Evolutionary conservation across 805 yeast genomes (phyloP), one percentile per base, ranked within the genome.

Genomic region (Candida awuae): DNA sequence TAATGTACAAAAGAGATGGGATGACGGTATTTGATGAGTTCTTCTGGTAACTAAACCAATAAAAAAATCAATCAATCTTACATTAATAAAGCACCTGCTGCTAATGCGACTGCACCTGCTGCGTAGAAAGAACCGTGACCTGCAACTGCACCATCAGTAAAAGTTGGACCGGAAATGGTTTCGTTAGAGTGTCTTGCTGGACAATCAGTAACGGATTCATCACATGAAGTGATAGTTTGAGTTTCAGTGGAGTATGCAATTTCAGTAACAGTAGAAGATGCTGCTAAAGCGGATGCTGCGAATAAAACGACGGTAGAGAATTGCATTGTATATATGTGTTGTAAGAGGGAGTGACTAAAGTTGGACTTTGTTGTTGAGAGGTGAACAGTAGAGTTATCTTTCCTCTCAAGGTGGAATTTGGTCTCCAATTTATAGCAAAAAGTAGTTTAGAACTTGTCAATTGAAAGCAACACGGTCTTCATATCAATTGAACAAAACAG

Each of bases 261-360:
- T 42, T 56, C 54, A 50, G 71, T 54, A 35, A 41, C 27, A 35
- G 44, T 38, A 29, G 58, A 54, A 17, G 55, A 46, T 38, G 49
- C 53, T 47, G 60, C 64, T 40, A 59, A 51, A 51, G 67, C 65
- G 38, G 62, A 58, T 39, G 63, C 44, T 30, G 43, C 48, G 35
- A 49, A 47, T 34, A 61, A 48, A 41, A 64, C 56, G 54, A 62
- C 61, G 51, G 60, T 58, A 51, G 71, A 57, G 69, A 66, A 68
- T 64, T 67, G 70, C 73, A 68, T 68, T 63, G 44, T 64, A 28
- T 42, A 42, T 33, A 10, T 15, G 4, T 32, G 48, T 46, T 46
- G 49, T 47, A 45, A 37, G 45, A 45, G 41, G 48, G 62, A 51
- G 50, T 46, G 59, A 49, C 51, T 43, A 29, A 35, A 46, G 47